Evolutionary conservation across 1,284 basidiomycete genomes (phyloP), one percentile per base, ranked within the genome.

Genomic region (Austroboletus niveus): DNA sequence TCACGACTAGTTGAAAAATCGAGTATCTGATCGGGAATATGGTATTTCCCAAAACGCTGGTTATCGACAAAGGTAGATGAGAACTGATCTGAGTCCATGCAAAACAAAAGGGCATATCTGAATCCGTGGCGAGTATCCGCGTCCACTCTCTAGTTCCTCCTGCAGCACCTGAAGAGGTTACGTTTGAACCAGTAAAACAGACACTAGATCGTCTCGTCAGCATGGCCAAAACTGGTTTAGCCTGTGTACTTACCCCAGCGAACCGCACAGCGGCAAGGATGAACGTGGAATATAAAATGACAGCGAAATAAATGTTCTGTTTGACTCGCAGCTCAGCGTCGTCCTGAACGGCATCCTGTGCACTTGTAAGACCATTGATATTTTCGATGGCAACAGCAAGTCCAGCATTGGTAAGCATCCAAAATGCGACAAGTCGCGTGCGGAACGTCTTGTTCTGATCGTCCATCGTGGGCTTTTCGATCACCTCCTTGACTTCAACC

Each of bases 361-460:
- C 70, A 51, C 71, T 80, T 5, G 76, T 73, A 45, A 93, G 64
- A 17, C 94, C 92, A 60, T 92, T 92, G 59, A 94, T 75, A 57
- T 89, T 93, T 69, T 89, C 84, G 54, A 97, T 92, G 15, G 89
- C 84, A 48, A 96, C 81, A 10, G 91, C 86, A 15, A 97, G 75
- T 4, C 70, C 77, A 20, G 89, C 90, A 64, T 96, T 96, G 10
- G 82, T 72, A 51, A 95, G 72, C 80, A 96, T 89, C 94, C 94
- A 96, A 52, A 81, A 75, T 2, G 87, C 82, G 46, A 95, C 91
- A 8, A 94, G 77, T 56, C 91, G 86, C 2, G 93, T 95, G 57
- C 94, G 85, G 87, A 96, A 97, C 1, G 94, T 95, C 73, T 87
- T 91, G 75, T 96, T 96, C 70, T 88, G 79, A 65, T 94, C 92